phyloP scores from a whole-genome alignment of 1,284 basidiomycete genomes.

The Mycena citricolor region DNA sequence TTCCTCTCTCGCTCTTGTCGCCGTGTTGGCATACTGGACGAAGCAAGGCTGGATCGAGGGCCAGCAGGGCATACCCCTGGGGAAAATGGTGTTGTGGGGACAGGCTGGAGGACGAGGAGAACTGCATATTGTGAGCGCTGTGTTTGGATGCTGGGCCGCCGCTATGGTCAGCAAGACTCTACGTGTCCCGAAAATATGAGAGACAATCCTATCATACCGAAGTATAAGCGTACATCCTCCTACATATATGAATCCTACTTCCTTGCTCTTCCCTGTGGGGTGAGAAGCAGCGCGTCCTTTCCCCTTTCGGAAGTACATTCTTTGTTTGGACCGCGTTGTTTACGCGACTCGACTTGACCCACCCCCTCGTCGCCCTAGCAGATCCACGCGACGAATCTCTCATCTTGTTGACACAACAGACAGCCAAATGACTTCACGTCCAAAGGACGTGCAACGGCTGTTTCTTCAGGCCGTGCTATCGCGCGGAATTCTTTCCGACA shows the following conservation, averaged over 20 bases:
- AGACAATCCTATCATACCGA: slow-evolving; percentile 1
- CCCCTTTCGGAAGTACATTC: too few species aligned
- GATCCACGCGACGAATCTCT: too few species aligned
- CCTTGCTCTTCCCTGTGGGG: background rate
- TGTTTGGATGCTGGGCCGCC: slow-evolving; percentile 84
- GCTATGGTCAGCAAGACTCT: slow-evolving; percentile 97
- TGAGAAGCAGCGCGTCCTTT: too few species aligned
- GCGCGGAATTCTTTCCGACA: slow-evolving; percentile 60
- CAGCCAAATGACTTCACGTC: slow-evolving; percentile 36
- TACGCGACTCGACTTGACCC: slow-evolving; percentile 10
- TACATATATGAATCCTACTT: background rate
- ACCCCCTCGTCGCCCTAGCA: too few species aligned
- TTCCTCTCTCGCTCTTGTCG: slow-evolving; percentile 83
- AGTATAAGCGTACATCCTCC: slow-evolving; percentile 1
- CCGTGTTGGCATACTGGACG: slow-evolving; percentile 80
- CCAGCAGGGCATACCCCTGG: slow-evolving; percentile 73
- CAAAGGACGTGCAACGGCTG: slow-evolving; percentile 65
- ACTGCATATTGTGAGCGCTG: slow-evolving; percentile 70
- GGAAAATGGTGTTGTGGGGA: slow-evolving; percentile 74
- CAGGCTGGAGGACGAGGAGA: slow-evolving; percentile 72
- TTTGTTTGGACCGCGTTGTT: slow-evolving; percentile 7
- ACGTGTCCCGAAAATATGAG: slow-evolving; percentile 72
- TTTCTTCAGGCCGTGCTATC: slow-evolving; percentile 78
- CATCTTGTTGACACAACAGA: slow-evolving; percentile 17
- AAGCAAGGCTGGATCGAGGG: slow-evolving; percentile 82